Percentiles rank a stretch among this genome's conserved stretches.
Conservation (phyloP, 1,284 basidiomycete genomes). For the Ustilago shanxiensis region DNA sequence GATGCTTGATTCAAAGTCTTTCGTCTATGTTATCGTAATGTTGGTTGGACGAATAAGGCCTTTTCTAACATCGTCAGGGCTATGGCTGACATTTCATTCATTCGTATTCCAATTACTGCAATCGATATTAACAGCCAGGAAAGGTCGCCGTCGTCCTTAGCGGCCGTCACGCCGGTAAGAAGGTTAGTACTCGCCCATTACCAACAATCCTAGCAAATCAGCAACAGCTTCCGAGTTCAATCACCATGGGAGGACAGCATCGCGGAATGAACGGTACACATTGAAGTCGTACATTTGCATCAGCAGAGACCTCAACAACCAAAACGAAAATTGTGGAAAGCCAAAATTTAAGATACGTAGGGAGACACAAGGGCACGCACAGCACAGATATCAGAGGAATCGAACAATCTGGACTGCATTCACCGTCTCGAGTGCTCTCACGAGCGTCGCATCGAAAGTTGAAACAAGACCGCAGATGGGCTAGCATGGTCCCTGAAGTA, state of each 20-base stretch:
- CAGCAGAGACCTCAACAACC: not conserved
- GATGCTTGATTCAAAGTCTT: not conserved
- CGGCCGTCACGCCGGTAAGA: slow-evolving; percentile 70
- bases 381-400: not conserved
- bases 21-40: slow-evolving; percentile 16
- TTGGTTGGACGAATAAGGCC: slow-evolving; percentile 10
- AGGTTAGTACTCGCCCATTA: slow-evolving; percentile 57
- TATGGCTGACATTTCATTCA: slow-evolving; percentile 14
- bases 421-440: not conserved
- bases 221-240: slow-evolving; percentile 22
- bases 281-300: not conserved
- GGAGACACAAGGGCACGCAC: not conserved
- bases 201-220: slow-evolving; percentile 9
- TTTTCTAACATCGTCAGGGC: not conserved
- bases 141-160: slow-evolving; percentile 78
- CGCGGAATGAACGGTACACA: not conserved
- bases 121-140: slow-evolving; percentile 88
- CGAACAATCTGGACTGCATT: not conserved
- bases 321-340: too few relatives aligned
- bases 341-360: too few relatives aligned
- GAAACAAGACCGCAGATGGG: not conserved
- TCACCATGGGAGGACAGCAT: not conserved
- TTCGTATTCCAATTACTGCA: not conserved
- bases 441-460: not conserved
- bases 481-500: too few relatives aligned